Percentiles rank a stretch among this genome's conserved stretches.
These are phyloP conservation scores for Aspergillus nidulans DNA, from an alignment of 495 filamentous ascomycete genomes.

Conservation along the genomic window DNA sequence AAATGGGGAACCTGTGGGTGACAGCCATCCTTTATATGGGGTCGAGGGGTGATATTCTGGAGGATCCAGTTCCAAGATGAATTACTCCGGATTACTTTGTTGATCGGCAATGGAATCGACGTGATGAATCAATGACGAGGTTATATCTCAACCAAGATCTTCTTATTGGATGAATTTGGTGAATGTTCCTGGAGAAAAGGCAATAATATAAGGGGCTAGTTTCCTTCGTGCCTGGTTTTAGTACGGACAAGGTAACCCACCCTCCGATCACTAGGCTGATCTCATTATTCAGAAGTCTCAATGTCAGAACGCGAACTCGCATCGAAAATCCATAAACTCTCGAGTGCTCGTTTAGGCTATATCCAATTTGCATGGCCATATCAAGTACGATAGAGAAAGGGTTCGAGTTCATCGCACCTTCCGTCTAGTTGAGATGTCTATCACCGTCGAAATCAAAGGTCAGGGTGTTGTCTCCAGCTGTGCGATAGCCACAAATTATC, in stretches of 20 bases:
- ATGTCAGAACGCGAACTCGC: no score
- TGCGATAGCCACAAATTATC: no score
- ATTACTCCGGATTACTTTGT: no score
- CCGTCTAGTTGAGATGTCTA: neutral
- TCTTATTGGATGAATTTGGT: no score
- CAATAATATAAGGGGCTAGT: neutral
- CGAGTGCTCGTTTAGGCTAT: no score
- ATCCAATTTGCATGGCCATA: no score
- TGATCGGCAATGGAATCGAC: neutral
- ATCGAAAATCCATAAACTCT: no score
- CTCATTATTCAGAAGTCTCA: no score
- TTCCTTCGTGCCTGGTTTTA: neutral
- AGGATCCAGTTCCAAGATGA: neutral
- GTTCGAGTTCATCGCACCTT: neutral
- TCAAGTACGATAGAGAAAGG: no score
- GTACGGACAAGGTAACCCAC: no score
- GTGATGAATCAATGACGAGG: no score
- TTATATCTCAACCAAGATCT: no score
- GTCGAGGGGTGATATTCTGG: neutral
- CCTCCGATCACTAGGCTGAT: neutral
- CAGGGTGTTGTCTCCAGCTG: neutral
- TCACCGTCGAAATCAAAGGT: neutral
- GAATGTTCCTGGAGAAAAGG: slow-evolving; percentile 6
- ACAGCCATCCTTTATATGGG: neutral
- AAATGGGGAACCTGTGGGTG: neutral